Evolutionary conservation across 176 grass and related monocot genomes (phyloP).

Genomic region (Lolium rigidum): DNA sequence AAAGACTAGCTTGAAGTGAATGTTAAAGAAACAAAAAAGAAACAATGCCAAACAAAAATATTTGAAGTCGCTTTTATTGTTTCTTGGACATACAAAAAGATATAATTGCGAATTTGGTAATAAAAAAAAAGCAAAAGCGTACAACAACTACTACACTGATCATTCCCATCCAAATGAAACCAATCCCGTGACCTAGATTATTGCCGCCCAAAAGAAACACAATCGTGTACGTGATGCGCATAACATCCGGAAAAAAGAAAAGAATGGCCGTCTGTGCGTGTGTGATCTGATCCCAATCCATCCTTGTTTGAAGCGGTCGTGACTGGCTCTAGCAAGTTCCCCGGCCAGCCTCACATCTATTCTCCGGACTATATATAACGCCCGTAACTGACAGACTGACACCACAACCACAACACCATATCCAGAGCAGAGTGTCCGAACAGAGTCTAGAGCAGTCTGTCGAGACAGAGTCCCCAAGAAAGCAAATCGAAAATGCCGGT

Average conservation of each 20-base stretch:
- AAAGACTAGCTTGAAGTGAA: not conserved
- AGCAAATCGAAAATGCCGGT: constrained; percentile 53
- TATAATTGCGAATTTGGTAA: not conserved
- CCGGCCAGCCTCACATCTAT: not conserved
- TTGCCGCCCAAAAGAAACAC: not conserved
- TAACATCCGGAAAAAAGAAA: not conserved
- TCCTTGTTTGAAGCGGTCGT: constrained; percentile 21
- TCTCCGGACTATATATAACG: constrained; percentile 34
- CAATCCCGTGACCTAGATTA: not conserved
- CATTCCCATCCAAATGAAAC: not conserved
- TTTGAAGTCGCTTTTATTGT: not conserved
- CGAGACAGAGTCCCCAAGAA: not conserved
- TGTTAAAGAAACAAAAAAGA: not conserved
- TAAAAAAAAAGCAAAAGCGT: not conserved
- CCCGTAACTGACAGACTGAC: not conserved
- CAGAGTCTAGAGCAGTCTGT: not conserved
- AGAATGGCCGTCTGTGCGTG: not conserved
- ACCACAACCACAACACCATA: not conserved
- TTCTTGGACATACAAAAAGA: not conserved
- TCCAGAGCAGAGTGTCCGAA: not conserved
- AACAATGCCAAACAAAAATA: not conserved
- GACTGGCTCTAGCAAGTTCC: not conserved
- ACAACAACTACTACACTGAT: not conserved
- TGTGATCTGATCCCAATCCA: not conserved
- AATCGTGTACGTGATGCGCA: not conserved